Base-by-base conservation (phyloP, 1,139 yeast genomes). In the Debaryomycetaceae sp. region DNA sequence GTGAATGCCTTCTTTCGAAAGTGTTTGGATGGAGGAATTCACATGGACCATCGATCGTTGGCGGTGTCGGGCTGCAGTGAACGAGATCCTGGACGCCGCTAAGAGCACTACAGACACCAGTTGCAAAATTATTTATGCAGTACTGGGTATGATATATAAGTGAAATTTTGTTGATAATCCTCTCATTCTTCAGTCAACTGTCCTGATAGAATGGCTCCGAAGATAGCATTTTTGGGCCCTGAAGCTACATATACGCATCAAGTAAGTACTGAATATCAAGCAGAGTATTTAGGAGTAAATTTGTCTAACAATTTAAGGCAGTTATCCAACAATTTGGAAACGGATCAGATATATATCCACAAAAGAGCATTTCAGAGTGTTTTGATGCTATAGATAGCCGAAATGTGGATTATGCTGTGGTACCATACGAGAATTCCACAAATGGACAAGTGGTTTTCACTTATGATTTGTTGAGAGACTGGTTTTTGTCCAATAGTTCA, bases 391-490 rank as follows among this genome's bases (percentile, higher is more conserved):
- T 85, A 22, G 65, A 74, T 40, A 56, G 68, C 1, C 63, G 68
- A 13, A 65, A 66, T 11, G 83, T 83, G 20, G 85, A 83, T 46
- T 85, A 72, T 57, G 83, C 95, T 0, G 85, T 90, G n/a, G 87
- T 93, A 0, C 99, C 99, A 0, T 80, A 88, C 54, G 98, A 91
- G 58, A 93, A 93, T 65, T 89, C 97, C 4, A 87, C 97, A 6
- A 93, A 93, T 61, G 99, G 99, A 0, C 93, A 87, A 54, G 99
- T 93, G 4, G 85, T 85, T 1, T 81, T 83, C 60, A 88, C 97
- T 0, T 83, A 87, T 59, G 97, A 90, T 60, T 69, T 89, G 14
- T 70, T 91, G 34, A 70, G 96, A 49, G 91, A 87, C 58, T 76
- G 85, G 81, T 77, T 65, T 50, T 52, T 70, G 31, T 56, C 53